Conservation (phyloP, 257 asterid species). For the Salvia miltiorrhiza region DNA sequence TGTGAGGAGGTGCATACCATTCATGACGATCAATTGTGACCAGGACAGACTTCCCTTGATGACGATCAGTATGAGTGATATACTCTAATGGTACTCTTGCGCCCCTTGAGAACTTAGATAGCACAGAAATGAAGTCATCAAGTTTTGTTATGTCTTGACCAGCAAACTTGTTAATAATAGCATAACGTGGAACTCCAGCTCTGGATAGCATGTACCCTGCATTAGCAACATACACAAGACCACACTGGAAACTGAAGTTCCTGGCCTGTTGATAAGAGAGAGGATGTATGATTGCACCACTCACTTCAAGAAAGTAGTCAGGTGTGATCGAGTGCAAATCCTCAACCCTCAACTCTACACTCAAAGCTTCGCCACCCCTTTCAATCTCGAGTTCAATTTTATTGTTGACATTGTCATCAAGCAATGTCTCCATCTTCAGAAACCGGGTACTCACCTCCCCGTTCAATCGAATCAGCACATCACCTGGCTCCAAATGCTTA, state of each 20-base stretch:
- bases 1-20: slow-evolving; percentile 96
- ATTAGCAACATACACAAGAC: slow-evolving; percentile 96
- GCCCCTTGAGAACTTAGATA: slow-evolving; percentile 86
- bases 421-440: slow-evolving; percentile 79
- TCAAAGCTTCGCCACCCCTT: slow-evolving; percentile 91
- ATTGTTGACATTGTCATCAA: slow-evolving; percentile 80
- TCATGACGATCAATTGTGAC: slow-evolving; percentile 97
- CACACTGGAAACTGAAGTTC: slow-evolving; percentile 92
- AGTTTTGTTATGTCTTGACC: slow-evolving; percentile 84
- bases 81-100: slow-evolving; percentile 96
- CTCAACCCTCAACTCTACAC: slow-evolving; percentile 83
- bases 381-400: slow-evolving; percentile 87
- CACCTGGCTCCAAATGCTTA: slow-evolving; percentile 95
- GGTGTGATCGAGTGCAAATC: slow-evolving; percentile 94
- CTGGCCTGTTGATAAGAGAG: slow-evolving; percentile 99
- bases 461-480: slow-evolving; percentile 84
- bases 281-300: slow-evolving; percentile 98
- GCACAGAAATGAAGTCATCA: slow-evolving; percentile 71
- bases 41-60: slow-evolving; percentile 94
- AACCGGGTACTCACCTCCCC: slow-evolving; percentile 98
- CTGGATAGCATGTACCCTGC: slow-evolving; percentile 96
- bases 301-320: slow-evolving; percentile 87
- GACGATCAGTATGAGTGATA: slow-evolving; percentile 81
- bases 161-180: slow-evolving; percentile 93
- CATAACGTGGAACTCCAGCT: slow-evolving; percentile 98